Evolutionary conservation across 108 stramenopile genomes (phyloP).

Genomic region (Parietichytrium sp.): DNA sequence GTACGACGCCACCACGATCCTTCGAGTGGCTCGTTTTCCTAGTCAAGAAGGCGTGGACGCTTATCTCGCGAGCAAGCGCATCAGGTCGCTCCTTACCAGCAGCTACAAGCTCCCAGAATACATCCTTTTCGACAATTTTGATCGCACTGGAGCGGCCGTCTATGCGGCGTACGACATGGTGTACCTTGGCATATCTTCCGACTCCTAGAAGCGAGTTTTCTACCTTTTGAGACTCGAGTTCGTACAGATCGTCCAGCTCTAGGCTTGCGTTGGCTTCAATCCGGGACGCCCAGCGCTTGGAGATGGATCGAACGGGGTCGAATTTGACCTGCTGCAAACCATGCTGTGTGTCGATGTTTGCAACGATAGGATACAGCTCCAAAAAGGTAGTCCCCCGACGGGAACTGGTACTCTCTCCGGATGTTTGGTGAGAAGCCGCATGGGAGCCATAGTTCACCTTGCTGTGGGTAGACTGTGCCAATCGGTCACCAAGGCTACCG

Average conservation of each 20-base stretch:
- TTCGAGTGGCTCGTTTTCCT: neutral
- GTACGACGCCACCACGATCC: neutral
- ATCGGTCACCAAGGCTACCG: no score
- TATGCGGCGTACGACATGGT: neutral
- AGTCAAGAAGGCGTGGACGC: neutral
- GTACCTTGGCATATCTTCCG: conserved; percentile 17
- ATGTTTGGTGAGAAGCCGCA: neutral
- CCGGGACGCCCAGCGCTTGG: neutral
- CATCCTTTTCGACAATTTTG: conserved; percentile 6
- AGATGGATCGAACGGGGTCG: neutral
- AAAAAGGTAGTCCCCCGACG: neutral
- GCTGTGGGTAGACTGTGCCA: neutral
- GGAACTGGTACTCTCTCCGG: no score
- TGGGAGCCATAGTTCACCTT: neutral
- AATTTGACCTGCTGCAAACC: neutral
- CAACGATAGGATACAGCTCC: neutral
- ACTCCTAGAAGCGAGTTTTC: neutral
- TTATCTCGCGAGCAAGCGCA: conserved; percentile 3
- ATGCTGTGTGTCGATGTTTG: neutral
- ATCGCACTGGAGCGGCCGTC: conserved; percentile 3
- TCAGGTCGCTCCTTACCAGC: conserved; percentile 5
- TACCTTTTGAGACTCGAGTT: no score
- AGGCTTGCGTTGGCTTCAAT: neutral
- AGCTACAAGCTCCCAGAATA: neutral
- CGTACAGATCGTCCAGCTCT: neutral